Evolutionary conservation across 805 yeast genomes (phyloP), one percentile per base, ranked within the genome.

Genomic region (Candida ulmi): DNA sequence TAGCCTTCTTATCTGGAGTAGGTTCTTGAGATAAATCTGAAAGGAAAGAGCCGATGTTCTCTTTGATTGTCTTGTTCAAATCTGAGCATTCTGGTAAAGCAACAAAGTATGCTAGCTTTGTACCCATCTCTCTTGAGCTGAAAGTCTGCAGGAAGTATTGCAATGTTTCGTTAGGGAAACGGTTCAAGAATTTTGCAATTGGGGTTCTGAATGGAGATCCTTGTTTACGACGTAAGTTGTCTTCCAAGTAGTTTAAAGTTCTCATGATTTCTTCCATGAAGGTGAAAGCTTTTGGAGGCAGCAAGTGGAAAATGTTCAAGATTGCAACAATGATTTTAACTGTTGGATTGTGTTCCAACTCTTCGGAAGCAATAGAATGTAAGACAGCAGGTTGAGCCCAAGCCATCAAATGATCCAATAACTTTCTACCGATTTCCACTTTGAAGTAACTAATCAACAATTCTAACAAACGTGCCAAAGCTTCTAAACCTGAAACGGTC

Each of bases 381-480:
- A 95, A 61, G 1, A 85, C 76, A 23, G 76, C 75, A 3, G 93
- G 87, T 51, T 86, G 90, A 0, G 97, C 95, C 95, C 96, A 90
- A 0, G 97, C 96, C 75, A 82, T 83, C 47, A 93, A 68, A 61
- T 93, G 99, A 55, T 93, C 98, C 25, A 95, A 71, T 37, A 93
- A 65, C 53, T 93, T 93, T 36, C 88, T 75, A 25, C 99, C 99
- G 48, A 93, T 91, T 59, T 93, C 99, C 16, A 95, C 97, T 58
- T 95, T 84, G 70, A 93, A 93, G 54, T 93, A 91, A 4, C 95
- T 87, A 27, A 91, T 88, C 48, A 93, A 67, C 17, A 95, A 67
- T 54, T 91, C 96, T 31, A 93, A 68, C 25, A 93, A 68, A 33
- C 95, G 69, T 0, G 97, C 95, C 17, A 93, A 68, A 0, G 98